Base-by-base conservation (phyloP, 2,329 filamentous ascomycete species). In the Fusarium graminum region DNA sequence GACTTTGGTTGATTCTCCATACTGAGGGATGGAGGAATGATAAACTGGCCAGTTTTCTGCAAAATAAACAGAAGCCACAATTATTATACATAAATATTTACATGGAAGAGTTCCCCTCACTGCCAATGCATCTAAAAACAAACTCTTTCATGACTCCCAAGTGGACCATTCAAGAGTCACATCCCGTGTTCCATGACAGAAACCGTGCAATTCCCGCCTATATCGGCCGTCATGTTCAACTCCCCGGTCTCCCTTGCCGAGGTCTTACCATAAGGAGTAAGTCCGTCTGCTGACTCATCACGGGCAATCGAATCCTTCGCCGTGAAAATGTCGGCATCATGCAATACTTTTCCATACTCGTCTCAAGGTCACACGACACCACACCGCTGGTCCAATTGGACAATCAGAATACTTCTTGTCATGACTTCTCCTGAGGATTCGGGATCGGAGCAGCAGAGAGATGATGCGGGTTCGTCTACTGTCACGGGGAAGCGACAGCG, bases 361-460 rank as follows among this genome's bases (percentile, higher is more conserved):
- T 8, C n/a, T 28, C 5, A 7, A n/a, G 46, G 47, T 68, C 60
- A 59, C 69, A 52, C 65, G 60, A 68, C 61, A 59, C 6, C 22
- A 45, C 34, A 41, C 17, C 16, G 43, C 26, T 38, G 19, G 61
- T 66, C 26, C 52, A 38, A 59, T 26, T 58, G 6, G 22, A 22
- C 22, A 22, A 22, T 22, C 22, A 22, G 22, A 22, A 22, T 22
- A 22, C 6, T 6, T 22, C 22, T 6, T 6, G 22, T 22, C 22
- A 22, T 22, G 22, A 22, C 22, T 22, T 22, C 22, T 22, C 22
- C 51, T 29, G 50, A 51, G 29, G 60, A 53, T 9, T 61, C 46
- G 28, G 65, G 57, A n/a, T 72, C 70, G 13, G 70, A 72, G 16
- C 43, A 40, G 29, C 67, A 67, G 11, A 61, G 39, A 19, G 69